A percentile compares a stretch with the other conserved stretches of the same genome.
phyloP scores from a whole-genome alignment of 257 asterid species.

The Mitragyna speciosa region DNA sequence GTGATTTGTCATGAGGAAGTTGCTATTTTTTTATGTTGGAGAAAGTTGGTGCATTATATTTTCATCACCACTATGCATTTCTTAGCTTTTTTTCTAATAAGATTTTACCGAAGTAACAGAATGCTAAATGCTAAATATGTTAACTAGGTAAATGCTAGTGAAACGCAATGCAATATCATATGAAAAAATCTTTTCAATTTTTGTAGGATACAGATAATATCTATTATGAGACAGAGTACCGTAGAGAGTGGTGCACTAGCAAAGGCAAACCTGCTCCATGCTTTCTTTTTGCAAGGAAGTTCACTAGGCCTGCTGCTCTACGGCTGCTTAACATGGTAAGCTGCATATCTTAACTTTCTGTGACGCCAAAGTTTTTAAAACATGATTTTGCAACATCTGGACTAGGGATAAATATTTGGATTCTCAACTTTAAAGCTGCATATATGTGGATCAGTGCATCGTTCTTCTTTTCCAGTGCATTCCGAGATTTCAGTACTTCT shows the following conservation, averaged over 20 bases:
- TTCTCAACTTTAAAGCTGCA: background rate
- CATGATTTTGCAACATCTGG: background rate
- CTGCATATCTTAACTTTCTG: slow-evolving; percentile 7
- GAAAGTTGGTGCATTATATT: background rate
- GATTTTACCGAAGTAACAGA: background rate
- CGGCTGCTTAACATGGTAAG: slow-evolving; percentile 82
- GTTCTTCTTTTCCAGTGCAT: background rate
- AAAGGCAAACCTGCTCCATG: slow-evolving; percentile 86
- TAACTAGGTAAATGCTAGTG: background rate
- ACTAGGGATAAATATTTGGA: background rate
- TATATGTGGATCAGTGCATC: background rate
- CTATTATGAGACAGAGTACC: slow-evolving; percentile 79
- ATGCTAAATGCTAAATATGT: too few species aligned
- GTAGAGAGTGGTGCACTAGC: slow-evolving; percentile 98
- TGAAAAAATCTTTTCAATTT: background rate
- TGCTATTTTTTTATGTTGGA: background rate
- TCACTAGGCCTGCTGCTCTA: slow-evolving; percentile 85
- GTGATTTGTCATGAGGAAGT: background rate
- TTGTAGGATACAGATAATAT: slow-evolving; percentile 76
- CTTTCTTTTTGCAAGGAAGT: slow-evolving; percentile 92
- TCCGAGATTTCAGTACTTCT: background rate
- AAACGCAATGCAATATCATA: background rate
- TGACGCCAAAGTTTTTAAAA: background rate
- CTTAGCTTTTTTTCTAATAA: background rate
- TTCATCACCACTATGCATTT: background rate